phyloP scores from a whole-genome alignment of 208 protist species.

The Cochliopodium minus region DNA sequence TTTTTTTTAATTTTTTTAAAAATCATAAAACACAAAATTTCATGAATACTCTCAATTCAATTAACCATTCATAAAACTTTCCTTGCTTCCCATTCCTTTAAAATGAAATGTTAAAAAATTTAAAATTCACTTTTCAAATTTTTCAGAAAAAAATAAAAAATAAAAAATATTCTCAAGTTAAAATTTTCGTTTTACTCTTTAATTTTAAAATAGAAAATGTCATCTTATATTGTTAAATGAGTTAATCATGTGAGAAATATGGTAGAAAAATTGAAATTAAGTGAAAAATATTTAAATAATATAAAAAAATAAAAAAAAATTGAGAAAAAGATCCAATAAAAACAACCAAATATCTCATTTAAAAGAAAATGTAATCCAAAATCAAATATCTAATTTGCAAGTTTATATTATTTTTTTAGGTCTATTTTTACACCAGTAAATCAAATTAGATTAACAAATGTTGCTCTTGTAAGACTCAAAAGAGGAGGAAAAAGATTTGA shows the following conservation, averaged over 20 bases:
- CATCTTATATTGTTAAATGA: no score
- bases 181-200: no score
- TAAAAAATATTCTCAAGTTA: no score
- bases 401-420: slow-evolving; percentile 15
- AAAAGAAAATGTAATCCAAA: background rate
- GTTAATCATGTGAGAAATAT: no score
- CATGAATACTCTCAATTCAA: background rate
- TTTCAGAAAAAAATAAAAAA: no score
- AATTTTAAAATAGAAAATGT: no score
- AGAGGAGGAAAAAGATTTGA: slow-evolving; percentile 53
- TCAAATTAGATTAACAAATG: slow-evolving; percentile 59
- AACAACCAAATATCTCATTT: no score
- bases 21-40: background rate
- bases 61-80: background rate
- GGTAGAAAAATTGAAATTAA: no score
- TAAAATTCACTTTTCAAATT: no score
- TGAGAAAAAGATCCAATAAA: no score
- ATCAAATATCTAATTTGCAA: background rate
- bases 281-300: no score
- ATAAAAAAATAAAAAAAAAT: no score
- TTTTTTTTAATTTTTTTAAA: background rate
- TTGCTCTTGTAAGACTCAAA: slow-evolving; percentile 57
- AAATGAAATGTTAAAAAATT: background rate
- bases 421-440: slow-evolving; percentile 49
- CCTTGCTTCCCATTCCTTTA: background rate